Evolutionary conservation across 306 rosid species (phyloP).

Genomic region (Neltuma alba): DNA sequence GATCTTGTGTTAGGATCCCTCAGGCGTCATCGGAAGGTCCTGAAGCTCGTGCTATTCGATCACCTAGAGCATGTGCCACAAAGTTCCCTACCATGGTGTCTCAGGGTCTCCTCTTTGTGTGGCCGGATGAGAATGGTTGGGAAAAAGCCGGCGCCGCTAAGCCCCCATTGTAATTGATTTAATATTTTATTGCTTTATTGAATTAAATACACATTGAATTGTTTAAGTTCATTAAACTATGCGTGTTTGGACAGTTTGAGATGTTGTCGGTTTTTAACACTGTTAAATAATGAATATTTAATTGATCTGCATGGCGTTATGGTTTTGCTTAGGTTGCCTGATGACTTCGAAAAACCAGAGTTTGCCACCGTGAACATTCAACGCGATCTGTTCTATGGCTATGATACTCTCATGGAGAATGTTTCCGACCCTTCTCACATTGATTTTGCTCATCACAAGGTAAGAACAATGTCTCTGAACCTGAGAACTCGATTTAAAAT

Average conservation of each 20-base stretch:
- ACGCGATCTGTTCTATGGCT: constrained; percentile 98
- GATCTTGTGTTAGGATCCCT: constrained; percentile 83
- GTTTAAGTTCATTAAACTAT: constrained; percentile 24
- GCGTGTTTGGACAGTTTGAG: constrained; percentile 1
- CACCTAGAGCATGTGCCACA: constrained; percentile 84
- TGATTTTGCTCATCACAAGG: constrained; percentile 99
- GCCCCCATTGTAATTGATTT: constrained; percentile 72
- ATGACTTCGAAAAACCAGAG: constrained; percentile 80
- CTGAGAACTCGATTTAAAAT: constrained; percentile 8
- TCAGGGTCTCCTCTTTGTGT: constrained; percentile 95
- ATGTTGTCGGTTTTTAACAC: background rate
- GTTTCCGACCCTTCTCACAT: constrained; percentile 98
- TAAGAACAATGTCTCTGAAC: constrained; percentile 32
- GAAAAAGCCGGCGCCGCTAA: constrained; percentile 78
- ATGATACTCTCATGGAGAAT: constrained; percentile 98
- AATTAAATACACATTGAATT: constrained; percentile 12
- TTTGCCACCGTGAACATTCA: constrained; percentile 93
- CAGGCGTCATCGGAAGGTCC: constrained; percentile 92
- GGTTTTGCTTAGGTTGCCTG: constrained; percentile 76
- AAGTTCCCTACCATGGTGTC: constrained; percentile 84
- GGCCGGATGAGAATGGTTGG: constrained; percentile 99
- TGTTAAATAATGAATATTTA: constrained; percentile 6
- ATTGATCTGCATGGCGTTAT: constrained; percentile 20
- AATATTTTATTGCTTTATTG: background rate
- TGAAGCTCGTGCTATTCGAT: constrained; percentile 77